Evolutionary conservation across 2,329 filamentous ascomycete species (phyloP).

Genomic region (Cladophialophora yegresii): DNA sequence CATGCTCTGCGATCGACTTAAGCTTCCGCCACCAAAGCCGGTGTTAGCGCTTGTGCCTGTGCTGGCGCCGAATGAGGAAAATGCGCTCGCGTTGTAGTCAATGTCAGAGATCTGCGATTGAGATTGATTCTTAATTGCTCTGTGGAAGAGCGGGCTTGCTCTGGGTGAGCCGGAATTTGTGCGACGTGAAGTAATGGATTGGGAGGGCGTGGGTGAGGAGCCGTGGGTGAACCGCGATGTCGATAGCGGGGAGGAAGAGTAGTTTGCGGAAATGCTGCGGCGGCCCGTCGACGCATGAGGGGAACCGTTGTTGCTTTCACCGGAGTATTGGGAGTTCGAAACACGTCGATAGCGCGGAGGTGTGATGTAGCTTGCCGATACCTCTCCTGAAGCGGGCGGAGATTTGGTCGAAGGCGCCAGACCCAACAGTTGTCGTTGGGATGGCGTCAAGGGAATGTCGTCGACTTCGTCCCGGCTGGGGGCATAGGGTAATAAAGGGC

Average conservation of each 20-base stretch:
- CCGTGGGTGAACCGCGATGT: slow-evolving; percentile 28
- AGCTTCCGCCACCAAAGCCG: slow-evolving; percentile 15
- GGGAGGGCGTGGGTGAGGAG: slow-evolving; percentile 43
- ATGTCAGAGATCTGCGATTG: slow-evolving; percentile 19
- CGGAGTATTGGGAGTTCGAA: slow-evolving; percentile 53
- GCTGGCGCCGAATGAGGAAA: slow-evolving; percentile 25
- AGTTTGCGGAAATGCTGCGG: slow-evolving; percentile 40
- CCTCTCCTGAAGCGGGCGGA: slow-evolving; percentile 60
- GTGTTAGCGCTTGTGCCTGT: slow-evolving; percentile 6
- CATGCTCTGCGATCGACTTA: slow-evolving; percentile 32
- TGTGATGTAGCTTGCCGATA: slow-evolving; percentile 60
- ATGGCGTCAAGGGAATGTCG: slow-evolving; percentile 89
- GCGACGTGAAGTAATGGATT: slow-evolving; percentile 41
- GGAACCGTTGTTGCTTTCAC: slow-evolving; percentile 35
- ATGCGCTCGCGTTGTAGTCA: slow-evolving; percentile 28
- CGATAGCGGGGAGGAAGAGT: slow-evolving; percentile 33
- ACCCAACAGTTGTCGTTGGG: slow-evolving; percentile 80
- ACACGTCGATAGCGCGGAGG: slow-evolving; percentile 77
- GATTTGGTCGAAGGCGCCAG: slow-evolving; percentile 69
- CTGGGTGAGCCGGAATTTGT: slow-evolving; percentile 43
- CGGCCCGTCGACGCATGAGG: slow-evolving; percentile 52
- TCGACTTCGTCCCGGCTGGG: slow-evolving; percentile 72
- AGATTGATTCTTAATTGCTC: slow-evolving; percentile 53
- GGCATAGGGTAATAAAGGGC: slow-evolving; percentile 62
- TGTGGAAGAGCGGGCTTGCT: slow-evolving; percentile 65